Conservation (phyloP, 192 early-diverging fungal species). For the Mortierella antarctica region DNA sequence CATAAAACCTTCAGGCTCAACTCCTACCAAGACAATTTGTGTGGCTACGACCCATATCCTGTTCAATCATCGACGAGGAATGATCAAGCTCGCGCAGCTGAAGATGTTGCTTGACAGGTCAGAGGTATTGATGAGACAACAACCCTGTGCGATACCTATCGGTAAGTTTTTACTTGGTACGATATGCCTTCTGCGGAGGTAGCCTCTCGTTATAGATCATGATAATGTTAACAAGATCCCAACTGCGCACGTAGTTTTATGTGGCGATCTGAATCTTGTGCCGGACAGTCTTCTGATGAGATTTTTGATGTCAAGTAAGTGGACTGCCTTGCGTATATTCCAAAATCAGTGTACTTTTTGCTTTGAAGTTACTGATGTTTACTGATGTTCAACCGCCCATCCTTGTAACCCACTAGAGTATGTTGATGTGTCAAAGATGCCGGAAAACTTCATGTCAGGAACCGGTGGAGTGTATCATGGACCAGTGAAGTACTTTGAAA, state of each 20-base stretch:
- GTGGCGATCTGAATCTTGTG: conserved; percentile 37
- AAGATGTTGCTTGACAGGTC: conserved; percentile 27
- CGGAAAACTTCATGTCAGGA: conserved; percentile 9
- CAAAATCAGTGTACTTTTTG: neutral
- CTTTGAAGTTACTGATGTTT: neutral
- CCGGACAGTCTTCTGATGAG: conserved; percentile 23
- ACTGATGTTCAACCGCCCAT: neutral
- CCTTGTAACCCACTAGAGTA: neutral
- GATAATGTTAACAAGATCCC: neutral
- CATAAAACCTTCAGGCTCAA: neutral
- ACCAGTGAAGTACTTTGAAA: neutral
- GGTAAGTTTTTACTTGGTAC: conserved; percentile 8
- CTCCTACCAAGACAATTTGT: conserved; percentile 9
- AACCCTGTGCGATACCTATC: conserved; percentile 8
- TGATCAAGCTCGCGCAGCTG: conserved; percentile 44
- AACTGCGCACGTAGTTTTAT: conserved; percentile 16
- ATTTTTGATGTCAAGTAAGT: conserved; percentile 12
- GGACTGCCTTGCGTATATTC: neutral
- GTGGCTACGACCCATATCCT: conserved; percentile 42
- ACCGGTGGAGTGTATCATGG: neutral
- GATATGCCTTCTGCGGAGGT: neutral
- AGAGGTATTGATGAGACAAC: neutral
- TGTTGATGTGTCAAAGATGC: conserved; percentile 19
- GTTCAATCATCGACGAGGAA: conserved; percentile 26
- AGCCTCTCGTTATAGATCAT: neutral